phyloP scores from a whole-genome alignment of 179 eudicot genomes.

The Silene coronaria region DNA sequence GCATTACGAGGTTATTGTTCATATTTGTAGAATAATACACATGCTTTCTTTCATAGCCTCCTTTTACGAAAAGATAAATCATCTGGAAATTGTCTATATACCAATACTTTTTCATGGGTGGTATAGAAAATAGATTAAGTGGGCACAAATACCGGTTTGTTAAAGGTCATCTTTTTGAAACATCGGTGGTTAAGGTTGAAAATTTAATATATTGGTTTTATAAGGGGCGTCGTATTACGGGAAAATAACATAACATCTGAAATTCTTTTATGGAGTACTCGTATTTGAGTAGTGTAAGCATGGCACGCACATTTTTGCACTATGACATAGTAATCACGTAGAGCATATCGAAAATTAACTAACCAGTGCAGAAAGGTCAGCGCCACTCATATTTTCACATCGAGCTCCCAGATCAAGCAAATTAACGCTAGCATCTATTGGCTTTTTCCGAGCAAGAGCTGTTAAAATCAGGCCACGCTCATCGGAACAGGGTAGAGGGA shows the following conservation, averaged over 20 bases:
- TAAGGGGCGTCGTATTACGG: not conserved
- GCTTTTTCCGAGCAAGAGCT: conserved; percentile 55
- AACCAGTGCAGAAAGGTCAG: conserved; percentile 80
- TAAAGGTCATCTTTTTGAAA: not conserved
- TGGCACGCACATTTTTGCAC: not conserved
- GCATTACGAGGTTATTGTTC: not conserved
- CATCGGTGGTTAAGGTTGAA: not conserved
- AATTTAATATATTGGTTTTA: not conserved
- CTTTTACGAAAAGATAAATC: too few species aligned
- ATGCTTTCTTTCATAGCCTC: too few species aligned
- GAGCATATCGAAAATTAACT: conserved; percentile 8
- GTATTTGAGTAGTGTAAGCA: not conserved
- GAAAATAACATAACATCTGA: too few species aligned
- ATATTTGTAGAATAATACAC: not conserved
- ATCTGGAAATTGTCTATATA: not conserved
- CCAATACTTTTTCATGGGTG: too few species aligned
- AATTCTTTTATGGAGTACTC: too few species aligned
- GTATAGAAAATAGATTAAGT: not conserved
- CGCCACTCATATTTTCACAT: conserved; percentile 72
- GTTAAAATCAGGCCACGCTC: conserved; percentile 70
- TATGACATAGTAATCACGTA: not conserved
- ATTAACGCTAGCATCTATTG: conserved; percentile 57
- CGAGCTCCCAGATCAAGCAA: conserved; percentile 53
- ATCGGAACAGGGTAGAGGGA: conserved; percentile 62
- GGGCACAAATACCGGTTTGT: not conserved